Evolutionary conservation across 2,329 filamentous ascomycete genomes (phyloP).

Genomic region (Cercospora zeina): DNA sequence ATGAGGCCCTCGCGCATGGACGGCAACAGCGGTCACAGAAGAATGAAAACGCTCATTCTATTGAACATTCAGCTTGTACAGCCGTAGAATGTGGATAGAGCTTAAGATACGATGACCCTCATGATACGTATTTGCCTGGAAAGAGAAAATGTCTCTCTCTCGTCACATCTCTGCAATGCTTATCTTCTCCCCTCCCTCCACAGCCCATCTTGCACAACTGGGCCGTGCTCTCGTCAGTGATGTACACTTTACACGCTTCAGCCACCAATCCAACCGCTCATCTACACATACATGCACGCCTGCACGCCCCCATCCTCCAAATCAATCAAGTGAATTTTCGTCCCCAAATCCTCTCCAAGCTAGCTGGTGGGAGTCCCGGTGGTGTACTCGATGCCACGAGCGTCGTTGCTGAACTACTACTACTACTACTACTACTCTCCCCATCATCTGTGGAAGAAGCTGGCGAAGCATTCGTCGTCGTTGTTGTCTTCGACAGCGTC

Average conservation of each 20-base stretch:
- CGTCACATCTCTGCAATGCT: background rate
- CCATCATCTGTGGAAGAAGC: background rate
- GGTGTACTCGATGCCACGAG: background rate
- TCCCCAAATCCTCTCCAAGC: background rate
- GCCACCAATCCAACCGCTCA: too few species aligned
- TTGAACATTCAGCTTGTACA: background rate
- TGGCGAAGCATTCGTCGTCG: background rate
- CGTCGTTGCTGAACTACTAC: background rate
- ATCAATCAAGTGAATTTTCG: background rate
- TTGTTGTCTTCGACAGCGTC: background rate
- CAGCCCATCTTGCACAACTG: too few species aligned
- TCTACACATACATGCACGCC: too few species aligned
- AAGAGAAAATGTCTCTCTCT: background rate
- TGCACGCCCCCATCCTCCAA: background rate
- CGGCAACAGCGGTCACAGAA: too few species aligned
- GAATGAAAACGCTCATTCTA: background rate
- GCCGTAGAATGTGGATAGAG: background rate
- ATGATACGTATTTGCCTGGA: too few species aligned
- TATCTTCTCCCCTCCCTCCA: too few species aligned
- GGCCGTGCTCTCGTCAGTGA: too few species aligned
- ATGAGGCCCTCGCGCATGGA: background rate
- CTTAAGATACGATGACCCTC: background rate
- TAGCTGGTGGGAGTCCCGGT: background rate
- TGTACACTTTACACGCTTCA: too few species aligned
- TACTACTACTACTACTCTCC: too few species aligned